These are phyloP conservation scores for Pseudocercospora musae DNA, from an alignment of 2,329 filamentous ascomycete genomes.

Conservation along the genomic window DNA sequence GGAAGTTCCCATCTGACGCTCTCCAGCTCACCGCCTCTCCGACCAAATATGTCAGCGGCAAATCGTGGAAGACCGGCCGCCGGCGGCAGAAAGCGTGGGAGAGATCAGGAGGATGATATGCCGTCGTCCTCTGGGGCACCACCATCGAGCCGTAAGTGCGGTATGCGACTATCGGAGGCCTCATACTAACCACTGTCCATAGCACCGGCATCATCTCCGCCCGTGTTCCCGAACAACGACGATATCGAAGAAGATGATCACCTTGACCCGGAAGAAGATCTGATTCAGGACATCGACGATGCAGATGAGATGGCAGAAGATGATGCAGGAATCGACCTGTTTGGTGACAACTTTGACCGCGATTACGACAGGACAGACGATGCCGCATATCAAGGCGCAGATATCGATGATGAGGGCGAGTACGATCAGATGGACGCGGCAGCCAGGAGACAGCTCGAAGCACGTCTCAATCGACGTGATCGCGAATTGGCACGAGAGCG, in stretches of 20 bases:
- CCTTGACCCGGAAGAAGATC: conserved; percentile 66
- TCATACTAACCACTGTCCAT: conserved; percentile 16
- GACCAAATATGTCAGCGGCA: conserved; percentile 73
- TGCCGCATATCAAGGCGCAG: conserved; percentile 64
- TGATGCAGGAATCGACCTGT: conserved; percentile 67
- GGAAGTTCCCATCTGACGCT: background rate
- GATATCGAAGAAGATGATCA: conserved; percentile 65
- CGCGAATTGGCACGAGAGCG: conserved; percentile 65
- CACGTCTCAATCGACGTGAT: conserved; percentile 70
- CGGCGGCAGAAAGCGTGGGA: conserved; percentile 59
- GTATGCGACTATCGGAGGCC: background rate
- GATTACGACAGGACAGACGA: conserved; percentile 56
- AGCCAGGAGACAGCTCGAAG: conserved; percentile 67
- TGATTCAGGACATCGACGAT: conserved; percentile 63
- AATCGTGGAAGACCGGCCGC: conserved; percentile 65
- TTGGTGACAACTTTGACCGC: conserved; percentile 65
- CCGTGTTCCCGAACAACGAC: conserved; percentile 65
- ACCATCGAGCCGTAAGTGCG: conserved; percentile 61
- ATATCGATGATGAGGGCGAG: conserved; percentile 74
- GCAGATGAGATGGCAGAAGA: conserved; percentile 67
- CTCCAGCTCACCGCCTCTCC: background rate
- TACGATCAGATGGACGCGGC: conserved; percentile 68
- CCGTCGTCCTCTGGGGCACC: conserved; percentile 56
- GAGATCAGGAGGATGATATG: conserved; percentile 62
- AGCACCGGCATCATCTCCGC: conserved; percentile 59